phyloP scores from a whole-genome alignment of 768 basidiomycete genomes.

The Kwoniella sp. region DNA sequence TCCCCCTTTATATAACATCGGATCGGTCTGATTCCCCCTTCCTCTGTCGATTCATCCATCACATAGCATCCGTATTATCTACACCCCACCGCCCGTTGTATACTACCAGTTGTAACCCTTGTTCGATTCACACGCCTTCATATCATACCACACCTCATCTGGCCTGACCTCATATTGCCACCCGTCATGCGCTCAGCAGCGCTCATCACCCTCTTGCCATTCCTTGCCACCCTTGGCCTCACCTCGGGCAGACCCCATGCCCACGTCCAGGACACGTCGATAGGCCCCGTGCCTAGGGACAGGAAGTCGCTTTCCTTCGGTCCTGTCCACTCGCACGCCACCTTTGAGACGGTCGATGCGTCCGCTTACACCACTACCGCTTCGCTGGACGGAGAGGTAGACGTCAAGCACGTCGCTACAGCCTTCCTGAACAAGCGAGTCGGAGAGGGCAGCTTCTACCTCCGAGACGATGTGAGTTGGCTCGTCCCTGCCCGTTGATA shows the following conservation, averaged over 20 bases:
- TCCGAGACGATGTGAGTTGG: slow-evolving; percentile 49
- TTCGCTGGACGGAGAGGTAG: slow-evolving; percentile 13
- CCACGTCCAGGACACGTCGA: slow-evolving; percentile 3
- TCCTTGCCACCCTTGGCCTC: slow-evolving; percentile 38
- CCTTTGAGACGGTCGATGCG: slow-evolving; percentile 47
- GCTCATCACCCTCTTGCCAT: slow-evolving; percentile 43
- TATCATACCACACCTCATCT: background rate
- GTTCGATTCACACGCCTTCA: background rate
- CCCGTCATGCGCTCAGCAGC: slow-evolving; percentile 44
- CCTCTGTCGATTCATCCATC: background rate
- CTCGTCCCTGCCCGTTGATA: background rate
- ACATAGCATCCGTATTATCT: background rate
- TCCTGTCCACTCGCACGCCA: slow-evolving; percentile 66
- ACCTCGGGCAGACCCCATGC: slow-evolving; percentile 23
- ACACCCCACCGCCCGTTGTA: too few species aligned
- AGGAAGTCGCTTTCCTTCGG: slow-evolving; percentile 92
- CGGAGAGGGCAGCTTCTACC: slow-evolving; percentile 44
- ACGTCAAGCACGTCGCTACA: slow-evolving; percentile 31
- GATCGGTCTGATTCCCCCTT: background rate
- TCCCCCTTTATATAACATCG: too few species aligned
- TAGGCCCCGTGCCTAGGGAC: slow-evolving; percentile 13
- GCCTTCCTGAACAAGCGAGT: slow-evolving; percentile 26
- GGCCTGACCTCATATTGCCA: background rate
- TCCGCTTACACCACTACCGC: background rate
- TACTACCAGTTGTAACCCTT: too few species aligned